Evolutionary conservation across 306 rosid species (phyloP).

Genomic region (Quercus gilva): DNA sequence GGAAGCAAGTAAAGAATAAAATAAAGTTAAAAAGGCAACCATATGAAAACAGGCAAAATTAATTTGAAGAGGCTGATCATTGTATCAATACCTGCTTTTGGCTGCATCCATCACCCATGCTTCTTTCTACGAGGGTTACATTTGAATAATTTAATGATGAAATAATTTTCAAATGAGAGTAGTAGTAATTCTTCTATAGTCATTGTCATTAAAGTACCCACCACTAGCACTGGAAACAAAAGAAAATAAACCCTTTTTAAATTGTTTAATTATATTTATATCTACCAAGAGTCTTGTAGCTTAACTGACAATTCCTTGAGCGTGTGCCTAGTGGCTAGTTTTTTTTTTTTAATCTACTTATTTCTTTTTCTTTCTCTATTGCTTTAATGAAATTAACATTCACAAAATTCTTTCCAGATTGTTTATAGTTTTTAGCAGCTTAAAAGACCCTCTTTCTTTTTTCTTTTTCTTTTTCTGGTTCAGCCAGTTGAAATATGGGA

Average conservation of each 20-base stretch:
- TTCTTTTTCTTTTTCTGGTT: neutral
- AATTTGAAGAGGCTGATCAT: neutral
- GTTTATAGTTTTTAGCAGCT: conserved; percentile 3
- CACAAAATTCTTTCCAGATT: conserved; percentile 8
- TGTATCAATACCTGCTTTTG: neutral
- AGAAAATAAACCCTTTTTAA: neutral
- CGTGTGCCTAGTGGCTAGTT: no score
- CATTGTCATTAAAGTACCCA: neutral
- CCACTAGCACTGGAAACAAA: neutral
- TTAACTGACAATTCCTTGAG: no score
- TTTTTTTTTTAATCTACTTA: no score
- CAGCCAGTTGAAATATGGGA: conserved; percentile 99
- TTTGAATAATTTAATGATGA: neutral
- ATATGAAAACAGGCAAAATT: neutral
- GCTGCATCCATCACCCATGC: neutral
- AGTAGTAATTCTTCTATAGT: neutral
- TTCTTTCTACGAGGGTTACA: neutral
- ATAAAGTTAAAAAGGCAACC: neutral
- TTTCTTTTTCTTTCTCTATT: no score
- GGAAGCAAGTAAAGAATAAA: neutral
- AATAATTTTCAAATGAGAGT: neutral
- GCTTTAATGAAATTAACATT: neutral
- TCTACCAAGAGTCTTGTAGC: accelerated
- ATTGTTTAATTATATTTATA: no score
- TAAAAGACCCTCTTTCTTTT: conserved; percentile 2